Base-by-base conservation (phyloP, 2,329 filamentous ascomycete species). In the Penicillium sp. region DNA sequence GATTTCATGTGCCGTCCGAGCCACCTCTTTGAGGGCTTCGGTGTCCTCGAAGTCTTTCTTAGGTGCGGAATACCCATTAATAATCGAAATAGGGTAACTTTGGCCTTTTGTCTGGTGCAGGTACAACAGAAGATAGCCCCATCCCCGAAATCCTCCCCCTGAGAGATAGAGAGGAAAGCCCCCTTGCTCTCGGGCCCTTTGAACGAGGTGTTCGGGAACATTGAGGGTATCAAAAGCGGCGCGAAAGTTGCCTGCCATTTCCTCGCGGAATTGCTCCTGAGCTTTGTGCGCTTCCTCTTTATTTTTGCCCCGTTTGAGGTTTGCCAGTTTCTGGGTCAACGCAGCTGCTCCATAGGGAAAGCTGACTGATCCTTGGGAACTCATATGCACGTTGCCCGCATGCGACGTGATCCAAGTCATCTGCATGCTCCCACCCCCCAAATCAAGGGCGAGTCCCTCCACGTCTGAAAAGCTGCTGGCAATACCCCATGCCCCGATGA, bases 111-210 rank as follows among this genome's bases (percentile, higher is more conserved):
- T 84, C 13, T 81, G 76, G 69, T 94, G 90, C 59, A 84, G 82
- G 70, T 89, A 87, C 85, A 95, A 90, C 43, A 96, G 79, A 67
- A 95, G 87, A 72, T 90, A 93, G 9, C 91, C 92, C 79, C 94
- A 96, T 19, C 92, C 92, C 25, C 92, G 82, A 70, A 96, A 95
- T 0, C 92, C 92, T 27, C 92, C 92, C 29, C 92, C 92, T 58
- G 90, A 95, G 55, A 96, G 84, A 70, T 92, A 96, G 10, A 96
- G 79, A 13, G 87, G 84, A 53, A 91, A 80, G 1, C 82, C 82
- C 2, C 77, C 78, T 3, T 78, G 67, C 11, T 74, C 66, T 27
- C 75, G 70, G 11, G 79, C 78, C 29, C 74, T 67, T 11, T 79
- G 68, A 2, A 79, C 64, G 4, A 85, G 73, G n/a, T 79, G 75